Evolutionary conservation across 1,139 yeast species (phyloP).

Genomic region (Candida mesenterica): DNA sequence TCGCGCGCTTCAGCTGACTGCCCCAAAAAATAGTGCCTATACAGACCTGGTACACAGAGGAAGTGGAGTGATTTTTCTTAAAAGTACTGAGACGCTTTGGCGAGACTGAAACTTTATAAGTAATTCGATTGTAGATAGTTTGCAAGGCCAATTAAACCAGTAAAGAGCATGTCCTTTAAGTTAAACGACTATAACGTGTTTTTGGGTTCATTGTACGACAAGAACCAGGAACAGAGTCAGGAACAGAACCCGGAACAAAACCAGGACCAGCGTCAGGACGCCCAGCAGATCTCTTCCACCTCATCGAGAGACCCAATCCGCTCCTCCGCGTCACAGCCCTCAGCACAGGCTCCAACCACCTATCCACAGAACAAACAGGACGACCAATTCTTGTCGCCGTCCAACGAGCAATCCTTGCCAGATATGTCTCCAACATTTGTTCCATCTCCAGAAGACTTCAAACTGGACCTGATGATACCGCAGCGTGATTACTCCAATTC

Average conservation of each 20-base stretch:
- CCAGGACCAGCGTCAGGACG: slow-evolving; percentile 2
- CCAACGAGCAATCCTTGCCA: background rate
- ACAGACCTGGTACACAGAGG: no score
- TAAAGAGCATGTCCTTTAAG: slow-evolving; percentile 35
- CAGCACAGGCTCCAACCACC: no score
- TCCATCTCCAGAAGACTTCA: background rate
- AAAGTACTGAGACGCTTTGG: no score
- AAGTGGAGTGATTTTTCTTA: no score
- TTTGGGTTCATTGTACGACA: slow-evolving; percentile 28
- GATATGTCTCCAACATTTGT: slow-evolving; percentile 1
- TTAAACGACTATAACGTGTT: slow-evolving; percentile 34
- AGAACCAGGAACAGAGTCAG: slow-evolving; percentile 10
- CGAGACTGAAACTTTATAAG: background rate
- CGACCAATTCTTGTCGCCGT: slow-evolving; percentile 3
- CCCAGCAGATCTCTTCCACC: background rate
- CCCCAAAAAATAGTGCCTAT: no score
- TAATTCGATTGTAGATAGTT: no score
- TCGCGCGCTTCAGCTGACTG: no score
- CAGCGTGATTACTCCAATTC: no score
- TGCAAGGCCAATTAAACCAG: no score
- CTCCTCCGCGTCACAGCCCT: background rate
- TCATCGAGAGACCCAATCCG: background rate
- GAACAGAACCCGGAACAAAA: slow-evolving; percentile 2
- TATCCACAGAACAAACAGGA: slow-evolving; percentile 5
- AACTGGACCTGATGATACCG: no score